These are phyloP conservation scores for Rossbeevera mucosa DNA, from an alignment of 768 basidiomycete species.

Conservation along the genomic window DNA sequence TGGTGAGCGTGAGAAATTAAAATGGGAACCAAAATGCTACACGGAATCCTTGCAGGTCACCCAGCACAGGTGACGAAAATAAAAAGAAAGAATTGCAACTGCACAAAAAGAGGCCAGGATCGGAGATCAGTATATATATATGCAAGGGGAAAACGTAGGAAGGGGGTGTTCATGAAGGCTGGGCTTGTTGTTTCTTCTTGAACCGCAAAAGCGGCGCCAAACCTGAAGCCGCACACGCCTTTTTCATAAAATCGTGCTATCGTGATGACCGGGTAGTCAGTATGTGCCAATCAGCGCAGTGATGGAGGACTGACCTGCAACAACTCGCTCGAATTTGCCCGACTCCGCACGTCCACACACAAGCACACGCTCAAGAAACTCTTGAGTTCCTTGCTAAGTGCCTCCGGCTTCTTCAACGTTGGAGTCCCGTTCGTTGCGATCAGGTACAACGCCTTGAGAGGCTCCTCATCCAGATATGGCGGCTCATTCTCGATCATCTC, in stretches of 20 bases:
- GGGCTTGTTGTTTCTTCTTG: constrained; percentile 56
- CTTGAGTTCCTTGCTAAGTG: constrained; percentile 88
- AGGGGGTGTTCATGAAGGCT: constrained; percentile 30
- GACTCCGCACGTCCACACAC: constrained; percentile 92
- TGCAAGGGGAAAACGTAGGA: constrained; percentile 14
- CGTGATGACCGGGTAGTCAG: neutral
- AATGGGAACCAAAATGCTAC: neutral
- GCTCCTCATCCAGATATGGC: constrained; percentile 93
- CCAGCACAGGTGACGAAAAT: neutral
- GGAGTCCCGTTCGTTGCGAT: constrained; percentile 99
- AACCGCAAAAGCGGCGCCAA: constrained; percentile 84
- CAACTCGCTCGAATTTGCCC: constrained; percentile 85
- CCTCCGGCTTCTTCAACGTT: constrained; percentile 93
- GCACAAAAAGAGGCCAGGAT: neutral
- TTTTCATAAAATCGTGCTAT: constrained; percentile 92
- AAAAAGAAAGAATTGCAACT: neutral
- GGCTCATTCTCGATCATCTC: constrained; percentile 99
- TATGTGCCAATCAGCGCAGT: neutral
- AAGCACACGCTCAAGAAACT: constrained; percentile 96
- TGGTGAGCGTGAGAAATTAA: neutral
- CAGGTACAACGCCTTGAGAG: constrained; percentile 87
- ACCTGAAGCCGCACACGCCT: constrained; percentile 76
- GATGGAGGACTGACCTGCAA: constrained; percentile 55
- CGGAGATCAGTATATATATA: constrained; percentile 13
- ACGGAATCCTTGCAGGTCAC: neutral